Conservation (phyloP, 78 protist genomes). For the Pigoraptor vietnamica region DNA sequence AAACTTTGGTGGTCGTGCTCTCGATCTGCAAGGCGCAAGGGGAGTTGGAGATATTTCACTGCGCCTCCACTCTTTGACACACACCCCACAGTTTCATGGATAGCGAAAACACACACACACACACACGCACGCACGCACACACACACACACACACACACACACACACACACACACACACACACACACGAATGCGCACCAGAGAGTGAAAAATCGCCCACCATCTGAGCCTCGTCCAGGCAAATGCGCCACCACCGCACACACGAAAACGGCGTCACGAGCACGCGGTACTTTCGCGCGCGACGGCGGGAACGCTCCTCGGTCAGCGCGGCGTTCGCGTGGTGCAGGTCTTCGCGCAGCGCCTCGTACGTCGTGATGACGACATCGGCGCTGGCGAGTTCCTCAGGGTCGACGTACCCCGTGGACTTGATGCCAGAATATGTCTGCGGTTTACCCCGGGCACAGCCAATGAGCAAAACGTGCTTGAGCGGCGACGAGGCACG, state of each 20-base stretch:
- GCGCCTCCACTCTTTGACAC: too few relatives aligned
- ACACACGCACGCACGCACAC: background rate
- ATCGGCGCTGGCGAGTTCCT: background rate
- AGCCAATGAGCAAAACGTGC: too few relatives aligned
- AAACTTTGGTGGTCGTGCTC: background rate
- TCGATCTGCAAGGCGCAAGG: background rate
- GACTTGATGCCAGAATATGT: too few relatives aligned
- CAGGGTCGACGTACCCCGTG: background rate
- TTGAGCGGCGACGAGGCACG: too few relatives aligned
- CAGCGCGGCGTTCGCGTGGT: background rate
- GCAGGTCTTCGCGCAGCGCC: background rate
- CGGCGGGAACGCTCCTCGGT: background rate
- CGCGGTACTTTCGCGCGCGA: background rate
- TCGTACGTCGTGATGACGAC: constrained; percentile 11
- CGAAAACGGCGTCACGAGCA: background rate
- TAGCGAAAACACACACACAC: background rate
- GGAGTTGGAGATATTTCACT: background rate
- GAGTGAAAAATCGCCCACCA: background rate
- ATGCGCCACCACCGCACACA: background rate
- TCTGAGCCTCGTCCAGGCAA: constrained; percentile 21
- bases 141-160: background rate
- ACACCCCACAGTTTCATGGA: too few relatives aligned
- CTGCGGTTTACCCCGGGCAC: too few relatives aligned
- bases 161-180: background rate
- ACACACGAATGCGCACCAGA: background rate